Percentiles rank a stretch among this genome's conserved stretches.
Evolutionary conservation across 2,329 filamentous ascomycete species (phyloP).

Genomic region (Trichophyton simii): DNA sequence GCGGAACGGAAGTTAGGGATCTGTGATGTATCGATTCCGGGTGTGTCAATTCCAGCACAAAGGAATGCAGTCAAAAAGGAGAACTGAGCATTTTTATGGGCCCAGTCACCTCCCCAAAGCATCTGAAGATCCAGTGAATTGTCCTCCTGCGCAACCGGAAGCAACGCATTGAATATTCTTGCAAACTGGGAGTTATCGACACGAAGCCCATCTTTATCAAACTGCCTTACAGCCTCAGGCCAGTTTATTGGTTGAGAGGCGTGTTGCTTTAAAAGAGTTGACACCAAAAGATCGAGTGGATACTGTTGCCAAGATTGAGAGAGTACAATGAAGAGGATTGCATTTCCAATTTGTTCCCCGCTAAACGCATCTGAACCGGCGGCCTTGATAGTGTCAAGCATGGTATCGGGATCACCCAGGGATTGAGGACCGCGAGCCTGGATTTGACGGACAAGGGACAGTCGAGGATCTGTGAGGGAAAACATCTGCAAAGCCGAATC

Average conservation of each 20-base stretch:
- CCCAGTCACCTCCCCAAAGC: slow-evolving; percentile 84
- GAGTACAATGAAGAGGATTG: slow-evolving; percentile 58
- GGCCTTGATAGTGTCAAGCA: slow-evolving; percentile 46
- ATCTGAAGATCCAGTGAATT: slow-evolving; percentile 67
- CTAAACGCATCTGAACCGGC: slow-evolving; percentile 53
- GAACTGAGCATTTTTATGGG: slow-evolving; percentile 71
- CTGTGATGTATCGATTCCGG: slow-evolving; percentile 58
- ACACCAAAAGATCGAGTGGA: slow-evolving; percentile 57
- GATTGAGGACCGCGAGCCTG: slow-evolving; percentile 62
- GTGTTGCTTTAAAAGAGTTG: slow-evolving; percentile 44
- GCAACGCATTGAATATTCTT: slow-evolving; percentile 63
- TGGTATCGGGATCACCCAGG: slow-evolving; percentile 61
- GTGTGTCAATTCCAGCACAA: slow-evolving; percentile 43
- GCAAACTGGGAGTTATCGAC: slow-evolving; percentile 72
- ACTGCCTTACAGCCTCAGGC: slow-evolving; percentile 60
- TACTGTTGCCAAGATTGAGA: slow-evolving; percentile 49
- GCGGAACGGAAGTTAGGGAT: slow-evolving; percentile 71
- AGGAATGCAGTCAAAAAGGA: slow-evolving; percentile 88
- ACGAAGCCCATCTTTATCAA: slow-evolving; percentile 66
- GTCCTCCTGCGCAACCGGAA: slow-evolving; percentile 54
- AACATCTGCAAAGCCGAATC: slow-evolving; percentile 35
- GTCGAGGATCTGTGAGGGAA: slow-evolving; percentile 30
- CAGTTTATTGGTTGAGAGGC: slow-evolving; percentile 48
- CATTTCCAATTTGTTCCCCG: slow-evolving; percentile 71
- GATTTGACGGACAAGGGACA: slow-evolving; percentile 48